Base-by-base conservation (phyloP, 129 eudicot genomes). In the Chrysanthemum lavandulifolium region DNA sequence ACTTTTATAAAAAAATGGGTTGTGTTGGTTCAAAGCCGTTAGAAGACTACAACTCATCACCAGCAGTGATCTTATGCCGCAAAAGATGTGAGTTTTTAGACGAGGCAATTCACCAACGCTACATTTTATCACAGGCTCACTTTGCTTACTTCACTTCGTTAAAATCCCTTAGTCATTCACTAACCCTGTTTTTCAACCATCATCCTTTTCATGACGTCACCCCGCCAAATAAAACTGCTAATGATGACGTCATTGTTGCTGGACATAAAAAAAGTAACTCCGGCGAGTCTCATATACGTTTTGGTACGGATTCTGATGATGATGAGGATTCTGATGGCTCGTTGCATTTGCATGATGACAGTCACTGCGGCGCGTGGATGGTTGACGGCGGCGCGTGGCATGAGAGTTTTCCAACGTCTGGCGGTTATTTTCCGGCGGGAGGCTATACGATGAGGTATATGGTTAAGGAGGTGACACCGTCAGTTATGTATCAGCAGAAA, bases 11-110 rank as follows among this genome's bases (percentile, higher is more conserved):
- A 40, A 40, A 40, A 14, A 93, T 93, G 98, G 98, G 98, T 47
- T 93, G 98, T 71, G 80, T 84, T 47, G 86, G 82, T 75, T 93
- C 98, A 15, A 93, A 93, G 76, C 80, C 84, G 14, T 96, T 84
- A 62, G 14, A 23, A 2, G 97, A 93, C 14, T 75, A 40, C 47
- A 40, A 40, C 10, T 40, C 47, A 40, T 40, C 84, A 2, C 89
- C 92, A 74, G 96, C 98, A 75, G 84, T 93, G 5, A 62, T 66
- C 5, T 67, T 93, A 0, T 93, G 98, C 78, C 81, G 96, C 0
- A 87, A 82, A 12, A 83, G 97, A 13, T 86, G 95, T 48, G 10
- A 74, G 10, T 87, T 84, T 50, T 82, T 93, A 5, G 88, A 90
- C 78, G 85, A 86, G 52, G 96, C 98, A 18, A 77, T 93, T 14